phyloP scores from a whole-genome alignment of 495 filamentous ascomycete genomes.

The Aspergillus sclerotiicarbonarius region DNA sequence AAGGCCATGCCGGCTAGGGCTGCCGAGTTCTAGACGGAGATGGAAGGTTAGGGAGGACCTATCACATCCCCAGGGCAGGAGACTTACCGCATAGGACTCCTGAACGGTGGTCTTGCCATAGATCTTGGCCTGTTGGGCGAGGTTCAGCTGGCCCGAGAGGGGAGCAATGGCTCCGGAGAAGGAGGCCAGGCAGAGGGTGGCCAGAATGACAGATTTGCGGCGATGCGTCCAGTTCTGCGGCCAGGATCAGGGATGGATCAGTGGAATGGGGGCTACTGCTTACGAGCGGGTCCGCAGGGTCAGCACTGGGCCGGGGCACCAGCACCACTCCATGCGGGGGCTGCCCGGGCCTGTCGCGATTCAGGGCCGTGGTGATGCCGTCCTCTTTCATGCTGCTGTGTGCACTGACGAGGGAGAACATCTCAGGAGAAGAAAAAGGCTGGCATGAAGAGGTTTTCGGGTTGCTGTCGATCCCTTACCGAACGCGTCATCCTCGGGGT shows the following conservation, averaged over 20 bases:
- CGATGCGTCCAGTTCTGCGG: constrained; percentile 43
- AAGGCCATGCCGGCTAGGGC: constrained; percentile 41
- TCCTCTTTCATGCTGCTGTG: neutral
- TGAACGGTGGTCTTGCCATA: constrained; percentile 30
- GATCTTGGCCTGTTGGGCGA: constrained; percentile 27
- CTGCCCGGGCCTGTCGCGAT: neutral
- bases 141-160: constrained; percentile 34
- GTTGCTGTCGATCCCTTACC: neutral
- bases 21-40: constrained; percentile 32
- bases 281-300: constrained; percentile 47
- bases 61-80: neutral
- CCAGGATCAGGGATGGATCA: neutral
- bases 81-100: neutral
- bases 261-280: neutral
- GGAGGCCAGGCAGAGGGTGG: constrained; percentile 30
- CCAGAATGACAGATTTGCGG: constrained; percentile 41
- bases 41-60: neutral
- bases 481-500: neutral
- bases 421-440: neutral
- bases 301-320: constrained; percentile 46
- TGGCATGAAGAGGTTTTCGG: neutral
- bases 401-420: neutral
- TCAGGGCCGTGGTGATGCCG: neutral
- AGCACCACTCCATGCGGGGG: constrained; percentile 32
- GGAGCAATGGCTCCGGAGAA: constrained; percentile 33